Percentiles rank a stretch among this genome's conserved stretches.
phyloP scores from a whole-genome alignment of 2,329 filamentous ascomycete species.

The Pseudopyrenochaeta lycopersici region DNA sequence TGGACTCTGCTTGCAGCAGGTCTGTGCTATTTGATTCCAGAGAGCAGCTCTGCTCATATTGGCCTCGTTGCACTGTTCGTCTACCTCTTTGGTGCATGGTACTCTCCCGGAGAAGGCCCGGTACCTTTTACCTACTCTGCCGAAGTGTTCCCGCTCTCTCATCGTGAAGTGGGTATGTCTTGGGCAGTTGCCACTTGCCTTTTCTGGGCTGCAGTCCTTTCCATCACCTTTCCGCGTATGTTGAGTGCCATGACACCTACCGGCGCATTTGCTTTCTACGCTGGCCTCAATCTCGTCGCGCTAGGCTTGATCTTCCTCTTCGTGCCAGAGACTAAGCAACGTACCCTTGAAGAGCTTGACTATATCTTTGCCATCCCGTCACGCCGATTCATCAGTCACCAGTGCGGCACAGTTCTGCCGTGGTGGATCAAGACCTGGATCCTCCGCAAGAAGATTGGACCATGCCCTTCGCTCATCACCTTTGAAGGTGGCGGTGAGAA shows the following conservation, averaged over 20 bases:
- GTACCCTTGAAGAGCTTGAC: constrained; percentile 42
- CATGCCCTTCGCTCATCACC: constrained; percentile 24
- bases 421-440: constrained; percentile 57
- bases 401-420: constrained; percentile 51
- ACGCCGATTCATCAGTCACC: constrained; percentile 48
- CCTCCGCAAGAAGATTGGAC: constrained; percentile 41
- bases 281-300: constrained; percentile 41
- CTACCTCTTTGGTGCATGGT: constrained; percentile 61
- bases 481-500: constrained; percentile 25
- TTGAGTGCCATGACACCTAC: constrained; percentile 45
- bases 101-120: constrained; percentile 55
- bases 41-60: constrained; percentile 50
- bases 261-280: constrained; percentile 53
- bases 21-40: constrained; percentile 62
- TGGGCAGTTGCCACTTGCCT: constrained; percentile 53
- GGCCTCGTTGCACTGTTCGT: constrained; percentile 64
- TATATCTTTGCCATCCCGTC: constrained; percentile 52
- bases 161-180: constrained; percentile 60
- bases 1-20: constrained; percentile 59
- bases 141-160: constrained; percentile 74
- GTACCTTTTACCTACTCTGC: constrained; percentile 72
- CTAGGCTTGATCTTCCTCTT: constrained; percentile 41
- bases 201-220: constrained; percentile 52
- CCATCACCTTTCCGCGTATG: constrained; percentile 50
- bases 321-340: constrained; percentile 43